phyloP scores from a whole-genome alignment of 1,284 basidiomycete genomes.

The Rhodotorula sp. region DNA sequence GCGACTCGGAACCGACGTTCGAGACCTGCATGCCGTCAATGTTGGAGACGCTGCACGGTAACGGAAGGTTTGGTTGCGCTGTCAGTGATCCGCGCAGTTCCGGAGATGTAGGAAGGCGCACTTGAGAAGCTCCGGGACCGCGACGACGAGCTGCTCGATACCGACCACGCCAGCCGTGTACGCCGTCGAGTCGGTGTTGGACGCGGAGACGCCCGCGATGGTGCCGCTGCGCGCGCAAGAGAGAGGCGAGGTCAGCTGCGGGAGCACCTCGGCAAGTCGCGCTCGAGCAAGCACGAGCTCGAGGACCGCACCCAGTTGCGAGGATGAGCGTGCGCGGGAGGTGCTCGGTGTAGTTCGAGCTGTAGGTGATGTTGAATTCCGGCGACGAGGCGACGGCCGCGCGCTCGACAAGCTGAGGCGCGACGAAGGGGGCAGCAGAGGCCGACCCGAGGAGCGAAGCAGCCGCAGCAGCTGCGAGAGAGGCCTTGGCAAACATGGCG shows the following conservation, averaged over 20 bases:
- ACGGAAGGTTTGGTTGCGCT: too few species aligned
- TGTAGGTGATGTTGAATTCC: conserved; percentile 14
- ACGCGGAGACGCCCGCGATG: conserved; percentile 42
- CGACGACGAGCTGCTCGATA: conserved; percentile 25
- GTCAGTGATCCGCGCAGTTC: background rate
- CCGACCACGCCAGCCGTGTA: conserved; percentile 24
- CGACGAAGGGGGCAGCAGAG: background rate
- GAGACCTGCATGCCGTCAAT: conserved; percentile 45
- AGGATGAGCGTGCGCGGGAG: conserved; percentile 9
- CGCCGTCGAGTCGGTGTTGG: conserved; percentile 6
- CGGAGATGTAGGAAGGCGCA: background rate
- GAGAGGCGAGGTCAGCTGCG: background rate
- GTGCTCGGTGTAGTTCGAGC: background rate
- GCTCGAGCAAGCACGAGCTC: too few species aligned
- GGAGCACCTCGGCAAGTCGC: background rate
- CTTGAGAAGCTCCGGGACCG: conserved; percentile 47
- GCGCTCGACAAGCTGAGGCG: background rate
- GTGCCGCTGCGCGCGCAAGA: conserved; percentile 43
- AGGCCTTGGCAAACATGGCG: background rate
- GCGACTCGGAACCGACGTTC: conserved; percentile 40
- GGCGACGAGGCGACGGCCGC: background rate
- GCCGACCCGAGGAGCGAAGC: background rate
- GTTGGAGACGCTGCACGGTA: conserved; percentile 34
- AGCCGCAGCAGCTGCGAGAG: background rate
- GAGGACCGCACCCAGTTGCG: conserved; percentile 5